These are phyloP conservation scores for Phytophthora sansomeana DNA, from an alignment of 352 stramenopile species.

Conservation along the genomic window DNA sequence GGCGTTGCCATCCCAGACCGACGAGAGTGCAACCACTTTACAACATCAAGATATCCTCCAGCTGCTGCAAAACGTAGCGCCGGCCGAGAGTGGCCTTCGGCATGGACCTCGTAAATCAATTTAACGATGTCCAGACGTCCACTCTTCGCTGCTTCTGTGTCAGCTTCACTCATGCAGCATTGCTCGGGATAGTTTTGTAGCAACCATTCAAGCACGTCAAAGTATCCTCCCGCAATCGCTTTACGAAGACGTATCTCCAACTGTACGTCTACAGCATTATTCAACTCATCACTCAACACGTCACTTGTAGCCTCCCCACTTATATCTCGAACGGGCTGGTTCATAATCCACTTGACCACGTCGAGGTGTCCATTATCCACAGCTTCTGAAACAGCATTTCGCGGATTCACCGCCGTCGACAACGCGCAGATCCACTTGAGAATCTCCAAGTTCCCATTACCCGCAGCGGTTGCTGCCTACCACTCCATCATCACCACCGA, in stretches of 20 bases:
- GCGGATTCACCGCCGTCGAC: background rate
- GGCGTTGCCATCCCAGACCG: background rate
- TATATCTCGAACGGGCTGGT: background rate
- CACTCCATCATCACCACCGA: conserved; percentile 8
- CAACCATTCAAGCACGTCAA: conserved; percentile 17
- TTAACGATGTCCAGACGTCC: conserved; percentile 17
- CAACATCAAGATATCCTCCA: conserved; percentile 18
- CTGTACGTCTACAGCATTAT: background rate
- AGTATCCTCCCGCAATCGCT: conserved; percentile 9
- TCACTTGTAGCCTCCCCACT: background rate
- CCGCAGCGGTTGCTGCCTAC: conserved; percentile 11
- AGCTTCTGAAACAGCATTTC: background rate
- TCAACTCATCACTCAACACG: background rate
- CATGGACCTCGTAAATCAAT: background rate
- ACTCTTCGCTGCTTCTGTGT: conserved; percentile 13
- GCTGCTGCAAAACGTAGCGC: conserved; percentile 4
- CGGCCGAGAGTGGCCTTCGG: background rate
- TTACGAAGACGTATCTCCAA: conserved; percentile 7
- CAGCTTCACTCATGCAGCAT: background rate
- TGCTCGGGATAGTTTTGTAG: conserved; percentile 3
- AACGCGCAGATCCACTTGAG: conserved; percentile 29
- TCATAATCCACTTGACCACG: conserved; percentile 21
- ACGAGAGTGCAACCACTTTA: conserved; percentile 15
- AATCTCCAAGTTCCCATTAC: conserved; percentile 14
- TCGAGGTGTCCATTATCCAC: conserved; percentile 19